phyloP scores from a whole-genome alignment of 108 stramenopile species.

The Skeletonema costatum region DNA sequence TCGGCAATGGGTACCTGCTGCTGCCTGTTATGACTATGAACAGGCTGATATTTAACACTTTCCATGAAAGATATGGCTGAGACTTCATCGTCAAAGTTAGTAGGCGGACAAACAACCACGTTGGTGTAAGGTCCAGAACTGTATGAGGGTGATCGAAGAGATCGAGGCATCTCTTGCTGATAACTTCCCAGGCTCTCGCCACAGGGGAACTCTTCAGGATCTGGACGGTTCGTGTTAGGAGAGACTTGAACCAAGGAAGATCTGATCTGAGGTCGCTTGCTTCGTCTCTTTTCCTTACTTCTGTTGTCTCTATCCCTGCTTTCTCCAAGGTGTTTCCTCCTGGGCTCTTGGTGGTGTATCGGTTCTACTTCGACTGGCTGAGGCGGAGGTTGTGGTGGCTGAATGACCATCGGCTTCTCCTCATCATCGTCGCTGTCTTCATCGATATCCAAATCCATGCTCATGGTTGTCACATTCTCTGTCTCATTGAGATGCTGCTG shows the following conservation, averaged over 20 bases:
- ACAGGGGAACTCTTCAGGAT: background rate
- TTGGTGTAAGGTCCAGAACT: background rate
- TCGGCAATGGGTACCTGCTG: background rate
- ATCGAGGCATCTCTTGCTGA: constrained; percentile 6
- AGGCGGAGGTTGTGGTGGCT: background rate
- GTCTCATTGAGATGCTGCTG: constrained; percentile 10
- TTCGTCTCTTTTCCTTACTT: background rate
- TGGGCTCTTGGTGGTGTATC: background rate
- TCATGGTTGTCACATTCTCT: constrained; percentile 27
- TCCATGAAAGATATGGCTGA: constrained; percentile 26
- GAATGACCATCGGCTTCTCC: background rate
- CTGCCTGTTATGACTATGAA: constrained; percentile 1
- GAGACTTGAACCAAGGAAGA: background rate
- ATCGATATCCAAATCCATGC: constrained; percentile 39
- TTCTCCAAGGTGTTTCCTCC: background rate
- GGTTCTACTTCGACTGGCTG: background rate
- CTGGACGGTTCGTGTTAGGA: background rate
- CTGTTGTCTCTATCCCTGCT: background rate
- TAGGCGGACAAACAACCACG: background rate
- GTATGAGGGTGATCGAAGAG: background rate
- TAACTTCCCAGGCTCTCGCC: background rate
- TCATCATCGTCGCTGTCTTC: constrained; percentile 18
- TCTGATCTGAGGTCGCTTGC: background rate
- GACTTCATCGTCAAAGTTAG: constrained; percentile 19
- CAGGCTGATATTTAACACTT: constrained; percentile 5